Percentiles rank a stretch among this genome's conserved stretches.
Evolutionary conservation across 2,329 filamentous ascomycete genomes (phyloP).

Genomic region (Aspergillus phoenicis): DNA sequence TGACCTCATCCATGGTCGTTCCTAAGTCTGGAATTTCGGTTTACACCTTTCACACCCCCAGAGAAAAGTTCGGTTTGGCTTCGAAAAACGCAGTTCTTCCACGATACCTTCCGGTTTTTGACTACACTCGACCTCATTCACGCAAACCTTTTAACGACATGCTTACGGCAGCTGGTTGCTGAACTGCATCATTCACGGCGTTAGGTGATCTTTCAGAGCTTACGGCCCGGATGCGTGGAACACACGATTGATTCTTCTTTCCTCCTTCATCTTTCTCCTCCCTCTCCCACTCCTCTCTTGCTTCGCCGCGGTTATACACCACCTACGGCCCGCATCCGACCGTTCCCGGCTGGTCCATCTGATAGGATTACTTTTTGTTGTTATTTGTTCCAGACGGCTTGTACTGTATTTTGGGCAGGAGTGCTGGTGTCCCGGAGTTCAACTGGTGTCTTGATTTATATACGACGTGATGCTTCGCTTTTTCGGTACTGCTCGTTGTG

Average conservation of each 20-base stretch:
- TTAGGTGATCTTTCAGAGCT: conserved; percentile 35
- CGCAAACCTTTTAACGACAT: background rate
- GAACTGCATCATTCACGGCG: conserved; percentile 36
- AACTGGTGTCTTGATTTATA: background rate
- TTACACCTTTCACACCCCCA: background rate
- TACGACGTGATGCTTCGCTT: background rate
- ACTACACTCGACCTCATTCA: conserved; percentile 6
- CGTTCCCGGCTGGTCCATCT: conserved; percentile 20
- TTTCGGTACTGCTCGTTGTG: background rate
- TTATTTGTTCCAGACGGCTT: conserved; percentile 8
- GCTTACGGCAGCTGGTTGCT: conserved; percentile 16
- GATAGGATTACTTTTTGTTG: background rate
- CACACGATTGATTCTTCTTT: conserved; percentile 13
- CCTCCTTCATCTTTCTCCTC: conserved; percentile 11
- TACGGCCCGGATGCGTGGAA: conserved; percentile 37
- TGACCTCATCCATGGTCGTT: background rate
- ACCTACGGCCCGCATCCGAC: conserved; percentile 17
- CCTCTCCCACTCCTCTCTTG: conserved; percentile 6
- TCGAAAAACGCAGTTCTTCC: conserved; percentile 6
- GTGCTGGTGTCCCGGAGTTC: conserved; percentile 2
- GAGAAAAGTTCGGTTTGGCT: conserved; percentile 10
- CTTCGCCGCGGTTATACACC: conserved; percentile 8
- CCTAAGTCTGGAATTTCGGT: background rate
- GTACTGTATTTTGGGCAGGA: conserved; percentile 11
- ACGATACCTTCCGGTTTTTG: conserved; percentile 8